A percentile compares a stretch with the other conserved stretches of the same genome.
These are phyloP conservation scores for Apiotrichum laibachii DNA, from an alignment of 1,284 basidiomycete species.

Conservation along the genomic window DNA sequence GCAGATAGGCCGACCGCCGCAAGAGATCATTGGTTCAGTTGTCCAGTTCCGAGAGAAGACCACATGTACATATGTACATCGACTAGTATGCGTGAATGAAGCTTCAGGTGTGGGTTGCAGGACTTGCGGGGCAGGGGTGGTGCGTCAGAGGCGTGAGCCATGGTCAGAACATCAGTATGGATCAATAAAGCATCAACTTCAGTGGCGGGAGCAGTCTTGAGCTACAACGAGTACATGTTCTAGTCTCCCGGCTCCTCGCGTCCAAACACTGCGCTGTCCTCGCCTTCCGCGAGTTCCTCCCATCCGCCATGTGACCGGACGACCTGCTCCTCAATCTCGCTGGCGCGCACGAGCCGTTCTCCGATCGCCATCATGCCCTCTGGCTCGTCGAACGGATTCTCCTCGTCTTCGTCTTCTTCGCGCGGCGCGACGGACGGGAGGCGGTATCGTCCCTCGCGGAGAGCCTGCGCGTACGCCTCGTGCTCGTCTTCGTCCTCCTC, in stretches of 20 bases:
- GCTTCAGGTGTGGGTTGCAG: too few relatives aligned
- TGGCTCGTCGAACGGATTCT: conserved; percentile 46
- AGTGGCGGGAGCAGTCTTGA: too few relatives aligned
- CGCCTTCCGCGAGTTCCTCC: conserved; percentile 44
- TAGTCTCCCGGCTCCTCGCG: conserved; percentile 43
- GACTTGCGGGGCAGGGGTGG: too few relatives aligned
- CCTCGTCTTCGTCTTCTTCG: conserved; percentile 40
- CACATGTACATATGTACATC: too few relatives aligned
- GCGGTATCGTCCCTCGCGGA: conserved; percentile 37
- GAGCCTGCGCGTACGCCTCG: conserved; percentile 38
- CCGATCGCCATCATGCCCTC: conserved; percentile 43
- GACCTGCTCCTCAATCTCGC: conserved; percentile 44
- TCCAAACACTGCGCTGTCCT: conserved; percentile 46
- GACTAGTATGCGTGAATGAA: too few relatives aligned
- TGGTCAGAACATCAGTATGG: too few relatives aligned
- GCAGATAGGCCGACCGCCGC: too few relatives aligned
- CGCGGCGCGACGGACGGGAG: conserved; percentile 40
- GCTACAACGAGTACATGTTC: too few relatives aligned
- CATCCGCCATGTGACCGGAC: conserved; percentile 41
- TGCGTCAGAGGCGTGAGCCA: too few relatives aligned
- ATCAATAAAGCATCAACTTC: too few relatives aligned
- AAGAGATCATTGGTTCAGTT: too few relatives aligned
- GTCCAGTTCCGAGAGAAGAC: too few relatives aligned
- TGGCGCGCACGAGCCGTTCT: conserved; percentile 38
- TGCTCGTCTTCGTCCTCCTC: conserved; percentile 50